phyloP scores from a whole-genome alignment of 1,139 yeast species.

The Sugiyamaella novakii region DNA sequence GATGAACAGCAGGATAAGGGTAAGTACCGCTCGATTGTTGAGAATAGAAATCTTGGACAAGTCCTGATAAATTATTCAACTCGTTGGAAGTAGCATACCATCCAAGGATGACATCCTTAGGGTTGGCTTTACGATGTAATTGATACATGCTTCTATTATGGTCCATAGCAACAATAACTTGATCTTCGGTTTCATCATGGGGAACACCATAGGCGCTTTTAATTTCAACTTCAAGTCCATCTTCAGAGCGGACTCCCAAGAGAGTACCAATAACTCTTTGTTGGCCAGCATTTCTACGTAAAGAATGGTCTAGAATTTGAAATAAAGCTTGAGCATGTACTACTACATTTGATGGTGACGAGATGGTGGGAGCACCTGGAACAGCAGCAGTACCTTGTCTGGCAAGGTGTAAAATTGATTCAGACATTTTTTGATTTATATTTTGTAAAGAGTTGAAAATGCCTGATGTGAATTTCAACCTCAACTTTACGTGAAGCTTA shows the following conservation, averaged over 20 bases:
- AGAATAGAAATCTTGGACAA: slow-evolving; percentile 78
- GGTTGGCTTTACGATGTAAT: slow-evolving; percentile 76
- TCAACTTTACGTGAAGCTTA: background rate
- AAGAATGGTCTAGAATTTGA: slow-evolving; percentile 64
- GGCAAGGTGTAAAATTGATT: slow-evolving; percentile 36
- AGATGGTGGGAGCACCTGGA: slow-evolving; percentile 35
- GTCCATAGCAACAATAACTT: slow-evolving; percentile 73
- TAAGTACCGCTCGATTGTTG: slow-evolving; percentile 63
- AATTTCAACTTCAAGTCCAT: slow-evolving; percentile 76
- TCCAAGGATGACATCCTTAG: slow-evolving; percentile 78
- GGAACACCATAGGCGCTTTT: slow-evolving; percentile 83
- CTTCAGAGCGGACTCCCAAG: slow-evolving; percentile 80
- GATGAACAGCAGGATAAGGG: slow-evolving; percentile 78
- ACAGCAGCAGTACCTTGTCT: slow-evolving; percentile 35
- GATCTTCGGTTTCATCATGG: slow-evolving; percentile 75
- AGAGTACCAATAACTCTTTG: slow-evolving; percentile 80
- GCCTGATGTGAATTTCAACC: background rate
- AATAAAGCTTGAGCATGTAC: slow-evolving; percentile 67
- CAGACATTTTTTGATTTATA: slow-evolving; percentile 29
- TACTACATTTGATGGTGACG: slow-evolving; percentile 37
- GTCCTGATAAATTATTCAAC: slow-evolving; percentile 75
- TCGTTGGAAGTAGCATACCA: slow-evolving; percentile 78
- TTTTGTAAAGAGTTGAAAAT: background rate
- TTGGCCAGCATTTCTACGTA: slow-evolving; percentile 49
- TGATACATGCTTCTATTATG: slow-evolving; percentile 72